Evolutionary conservation across 176 grass and related monocot genomes (phyloP).

Genomic region (barley (Hordeum vulgare)): DNA sequence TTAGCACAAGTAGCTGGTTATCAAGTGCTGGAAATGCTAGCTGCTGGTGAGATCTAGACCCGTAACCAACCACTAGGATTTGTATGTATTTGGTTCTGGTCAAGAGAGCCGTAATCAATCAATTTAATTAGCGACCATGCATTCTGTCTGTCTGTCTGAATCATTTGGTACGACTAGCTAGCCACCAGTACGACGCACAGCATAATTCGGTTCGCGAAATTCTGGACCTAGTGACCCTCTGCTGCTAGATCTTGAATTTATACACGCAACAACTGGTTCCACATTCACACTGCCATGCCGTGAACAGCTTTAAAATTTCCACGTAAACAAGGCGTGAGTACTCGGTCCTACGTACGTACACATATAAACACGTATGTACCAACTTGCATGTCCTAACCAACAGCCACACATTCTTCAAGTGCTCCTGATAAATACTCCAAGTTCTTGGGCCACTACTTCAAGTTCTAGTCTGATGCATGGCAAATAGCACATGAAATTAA

Average conservation of each 20-base stretch:
- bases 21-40: conserved; percentile 40
- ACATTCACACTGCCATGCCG: neutral
- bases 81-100: conserved; percentile 40
- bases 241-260: conserved; percentile 27
- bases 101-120: conserved; percentile 41
- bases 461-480: neutral
- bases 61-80: conserved; percentile 43
- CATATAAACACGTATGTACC: neutral
- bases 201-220: conserved; percentile 25
- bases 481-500: neutral
- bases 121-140: conserved; percentile 22
- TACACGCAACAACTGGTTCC: conserved; percentile 15
- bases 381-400: neutral
- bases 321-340: neutral
- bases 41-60: conserved; percentile 38
- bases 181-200: conserved; percentile 23
- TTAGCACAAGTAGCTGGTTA: conserved; percentile 37
- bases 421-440: neutral
- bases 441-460: neutral
- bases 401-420: neutral
- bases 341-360: neutral
- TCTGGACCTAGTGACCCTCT: neutral
- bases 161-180: conserved; percentile 26
- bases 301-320: conserved; percentile 11
- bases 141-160: conserved; percentile 45